These are phyloP conservation scores for Pseudogymnoascus sp. DNA, from an alignment of 2,329 filamentous ascomycete genomes.

Conservation along the genomic window DNA sequence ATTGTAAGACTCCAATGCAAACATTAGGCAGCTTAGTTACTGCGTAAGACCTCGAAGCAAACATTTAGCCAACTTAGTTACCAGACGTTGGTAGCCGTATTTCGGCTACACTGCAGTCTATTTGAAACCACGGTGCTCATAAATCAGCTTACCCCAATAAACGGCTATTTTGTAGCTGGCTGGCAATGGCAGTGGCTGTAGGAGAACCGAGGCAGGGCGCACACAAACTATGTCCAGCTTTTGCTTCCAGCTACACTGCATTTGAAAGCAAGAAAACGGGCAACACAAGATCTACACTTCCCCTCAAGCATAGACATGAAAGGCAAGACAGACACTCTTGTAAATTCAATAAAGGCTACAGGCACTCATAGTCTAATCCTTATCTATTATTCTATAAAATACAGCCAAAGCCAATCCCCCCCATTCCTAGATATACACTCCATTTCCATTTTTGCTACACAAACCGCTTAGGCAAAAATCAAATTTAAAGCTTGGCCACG, in stretches of 20 bases:
- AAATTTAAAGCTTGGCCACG: constrained; percentile 76
- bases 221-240: not conserved
- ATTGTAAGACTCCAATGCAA: not conserved
- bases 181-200: no score
- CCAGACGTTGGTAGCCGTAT: not conserved
- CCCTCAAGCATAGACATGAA: not conserved
- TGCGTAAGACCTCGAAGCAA: not conserved
- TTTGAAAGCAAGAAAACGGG: not conserved
- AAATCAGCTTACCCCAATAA: no score
- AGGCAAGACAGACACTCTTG: constrained; percentile 16
- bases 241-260: not conserved
- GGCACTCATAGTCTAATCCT: constrained; percentile 25
- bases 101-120: not conserved
- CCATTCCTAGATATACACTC: constrained; percentile 23
- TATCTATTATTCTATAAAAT: constrained; percentile 31
- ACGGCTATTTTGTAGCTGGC: not conserved
- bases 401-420: constrained; percentile 27
- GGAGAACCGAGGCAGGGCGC: not conserved
- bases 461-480: constrained; percentile 1
- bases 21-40: not conserved
- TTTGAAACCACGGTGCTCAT: not conserved
- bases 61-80: not conserved
- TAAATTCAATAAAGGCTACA: constrained; percentile 17
- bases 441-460: constrained; percentile 25
- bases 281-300: not conserved